These are phyloP conservation scores for Coprinopsis sp. DNA, from an alignment of 768 basidiomycete species.

Conservation along the genomic window DNA sequence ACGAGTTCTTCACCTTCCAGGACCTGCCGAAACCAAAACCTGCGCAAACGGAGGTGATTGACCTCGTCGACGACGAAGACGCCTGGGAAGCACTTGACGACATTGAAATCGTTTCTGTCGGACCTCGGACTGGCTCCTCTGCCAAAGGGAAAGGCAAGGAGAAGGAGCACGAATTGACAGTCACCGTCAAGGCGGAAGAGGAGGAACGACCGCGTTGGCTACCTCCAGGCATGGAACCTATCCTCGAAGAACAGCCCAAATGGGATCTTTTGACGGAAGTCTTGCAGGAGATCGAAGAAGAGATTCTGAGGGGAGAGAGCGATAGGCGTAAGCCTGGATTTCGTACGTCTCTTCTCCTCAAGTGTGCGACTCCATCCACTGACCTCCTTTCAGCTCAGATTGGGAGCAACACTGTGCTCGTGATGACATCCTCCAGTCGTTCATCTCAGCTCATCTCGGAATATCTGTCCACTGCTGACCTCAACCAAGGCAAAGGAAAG, in stretches of 20 bases:
- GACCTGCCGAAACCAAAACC: too few species aligned
- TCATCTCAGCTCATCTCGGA: slow-evolving; percentile 73
- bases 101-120: slow-evolving; percentile 30
- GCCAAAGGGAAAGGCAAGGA: slow-evolving; percentile 7
- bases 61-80: slow-evolving; percentile 59
- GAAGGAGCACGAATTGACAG: slow-evolving; percentile 16
- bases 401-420: slow-evolving; percentile 71
- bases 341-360: slow-evolving; percentile 15
- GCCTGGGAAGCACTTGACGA: slow-evolving; percentile 74
- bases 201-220: slow-evolving; percentile 52
- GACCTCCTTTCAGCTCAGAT: slow-evolving; percentile 27
- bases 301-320: slow-evolving; percentile 62
- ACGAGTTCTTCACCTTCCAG: too few species aligned
- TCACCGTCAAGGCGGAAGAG: slow-evolving; percentile 18
- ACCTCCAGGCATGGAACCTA: slow-evolving; percentile 74
- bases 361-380: not conserved
- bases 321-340: slow-evolving; percentile 20
- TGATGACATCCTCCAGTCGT: slow-evolving; percentile 83
- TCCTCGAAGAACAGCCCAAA: slow-evolving; percentile 92
- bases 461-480: slow-evolving; percentile 68
- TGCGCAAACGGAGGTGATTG: slow-evolving; percentile 22
- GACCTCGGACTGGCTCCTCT: too few species aligned
- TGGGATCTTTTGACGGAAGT: slow-evolving; percentile 86
- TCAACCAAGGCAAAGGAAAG: slow-evolving; percentile 49
- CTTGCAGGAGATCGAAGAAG: slow-evolving; percentile 85